Base-by-base conservation (phyloP, 805 yeast genomes). In the Ogataea wickerhamii region DNA sequence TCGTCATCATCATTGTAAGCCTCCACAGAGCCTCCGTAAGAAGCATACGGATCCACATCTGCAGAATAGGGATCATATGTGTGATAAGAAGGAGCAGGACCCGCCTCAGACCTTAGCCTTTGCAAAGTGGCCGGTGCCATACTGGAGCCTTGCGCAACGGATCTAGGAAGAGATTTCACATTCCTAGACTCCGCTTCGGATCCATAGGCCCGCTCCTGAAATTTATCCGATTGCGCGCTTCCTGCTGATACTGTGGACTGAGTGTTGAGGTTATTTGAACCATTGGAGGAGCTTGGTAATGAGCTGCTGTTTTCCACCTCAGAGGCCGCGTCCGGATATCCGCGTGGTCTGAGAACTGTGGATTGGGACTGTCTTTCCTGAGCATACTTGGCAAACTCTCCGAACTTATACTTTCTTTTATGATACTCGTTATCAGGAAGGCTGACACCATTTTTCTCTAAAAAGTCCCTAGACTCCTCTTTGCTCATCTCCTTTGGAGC, bases 381-480 rank as follows among this genome's bases (percentile, higher is more conserved):
- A 5, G 79, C 74, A 51, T 60, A 70, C 18, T 65, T 63, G 2
- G 69, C 63, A 45, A 74, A 76, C 4, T 78, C 78, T 21, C 68
- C 63, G 55, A 76, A 68, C 43, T 68, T 64, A 45, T 66, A 64
- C 44, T 64, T 63, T 42, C 66, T 58, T 29, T 54, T 62, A 26
- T 41, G 39, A 8, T 39, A 41, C n/a, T 44, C 46, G 3, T 55
- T 59, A 11, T 60, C 58, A 41, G 66, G 71, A 13, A 66, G 62
- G 3, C 66, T 53, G 18, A 73, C 59, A 29, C 77, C 78, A 26
- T 67, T 54, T 25, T 64, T 66, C 43, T 61, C 61, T 47, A 75
- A 57, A 13, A 57, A 47, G 11, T 72, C 73, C 28, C 67, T 56
- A 31, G 68, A 62, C 30, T 66, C 65, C 12, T 66, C 66, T 17